Conservation (phyloP, 768 basidiomycete genomes). For the Phaeolepiota aurea region DNA sequence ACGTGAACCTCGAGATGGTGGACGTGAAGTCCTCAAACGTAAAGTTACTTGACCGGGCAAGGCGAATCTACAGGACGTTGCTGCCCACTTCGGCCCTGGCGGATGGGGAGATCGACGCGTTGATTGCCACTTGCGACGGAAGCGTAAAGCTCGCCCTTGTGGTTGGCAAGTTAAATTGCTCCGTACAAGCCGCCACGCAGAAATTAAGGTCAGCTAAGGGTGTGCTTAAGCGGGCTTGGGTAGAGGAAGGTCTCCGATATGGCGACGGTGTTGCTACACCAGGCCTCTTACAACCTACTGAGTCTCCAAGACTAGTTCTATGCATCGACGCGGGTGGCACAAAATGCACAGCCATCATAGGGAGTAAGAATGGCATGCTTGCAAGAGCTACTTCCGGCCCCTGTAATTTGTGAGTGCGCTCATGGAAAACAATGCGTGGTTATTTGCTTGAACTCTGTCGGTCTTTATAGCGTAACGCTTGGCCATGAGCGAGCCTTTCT, state of each 20-base stretch:
- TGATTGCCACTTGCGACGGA: conserved; percentile 18
- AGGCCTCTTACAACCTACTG: too few species aligned
- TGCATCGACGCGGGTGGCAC: conserved; percentile 19
- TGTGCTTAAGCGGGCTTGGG: conserved; percentile 13
- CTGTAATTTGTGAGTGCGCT: conserved; percentile 18
- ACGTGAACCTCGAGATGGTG: conserved; percentile 18
- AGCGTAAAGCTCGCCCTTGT: conserved; percentile 24
- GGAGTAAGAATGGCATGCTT: conserved; percentile 11
- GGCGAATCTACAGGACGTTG: conserved; percentile 20
- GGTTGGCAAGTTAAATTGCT: conserved; percentile 13
- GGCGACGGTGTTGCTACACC: too few species aligned
- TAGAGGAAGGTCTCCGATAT: background rate
- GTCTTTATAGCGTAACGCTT: conserved; percentile 12
- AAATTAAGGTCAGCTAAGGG: conserved; percentile 12
- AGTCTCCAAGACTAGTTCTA: too few species aligned
- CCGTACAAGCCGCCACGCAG: conserved; percentile 9
- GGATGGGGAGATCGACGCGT: conserved; percentile 18
- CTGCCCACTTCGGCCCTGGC: conserved; percentile 10
- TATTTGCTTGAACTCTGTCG: background rate
- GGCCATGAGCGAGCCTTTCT: conserved; percentile 16
- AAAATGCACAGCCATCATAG: conserved; percentile 15
- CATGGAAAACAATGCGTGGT: too few species aligned
- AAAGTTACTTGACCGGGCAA: conserved; percentile 20
- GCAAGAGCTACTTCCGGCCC: conserved; percentile 15
- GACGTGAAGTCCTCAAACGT: conserved; percentile 21